These are phyloP conservation scores for Vigna radiata DNA, from an alignment of 306 rosid genomes.

Conservation along the genomic window DNA sequence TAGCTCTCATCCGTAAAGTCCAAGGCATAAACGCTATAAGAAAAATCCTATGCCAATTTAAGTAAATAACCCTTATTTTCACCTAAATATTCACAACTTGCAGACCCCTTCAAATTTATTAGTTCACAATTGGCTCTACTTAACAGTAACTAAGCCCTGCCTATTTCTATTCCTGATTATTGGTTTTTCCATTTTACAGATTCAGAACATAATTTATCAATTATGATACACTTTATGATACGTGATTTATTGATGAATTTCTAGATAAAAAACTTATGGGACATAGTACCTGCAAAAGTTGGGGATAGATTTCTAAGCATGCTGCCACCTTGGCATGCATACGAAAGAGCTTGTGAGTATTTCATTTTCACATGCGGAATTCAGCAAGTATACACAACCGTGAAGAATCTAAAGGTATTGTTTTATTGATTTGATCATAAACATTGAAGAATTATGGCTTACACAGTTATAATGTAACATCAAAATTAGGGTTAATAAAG, in stretches of 20 bases:
- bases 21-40: no score
- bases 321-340: slow-evolving; percentile 99
- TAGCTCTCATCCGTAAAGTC: no score
- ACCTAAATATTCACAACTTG: no score
- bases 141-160: no score
- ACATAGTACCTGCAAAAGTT: slow-evolving; percentile 72
- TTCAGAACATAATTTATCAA: no score
- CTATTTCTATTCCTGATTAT: no score
- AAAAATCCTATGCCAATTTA: no score
- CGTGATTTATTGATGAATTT: slow-evolving; percentile 41
- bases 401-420: slow-evolving; percentile 85
- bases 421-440: slow-evolving; percentile 15
- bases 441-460: neutral
- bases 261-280: slow-evolving; percentile 78
- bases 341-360: slow-evolving; percentile 92
- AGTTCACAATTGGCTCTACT: no score
- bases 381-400: slow-evolving; percentile 85
- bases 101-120: no score
- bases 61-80: no score
- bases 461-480: slow-evolving; percentile 16
- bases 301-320: slow-evolving; percentile 96
- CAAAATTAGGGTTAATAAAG: neutral
- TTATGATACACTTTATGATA: slow-evolving; percentile 16
- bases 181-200: no score
- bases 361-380: slow-evolving; percentile 74